Conservation (phyloP, 768 basidiomycete genomes). For the Auricularia sp. region DNA sequence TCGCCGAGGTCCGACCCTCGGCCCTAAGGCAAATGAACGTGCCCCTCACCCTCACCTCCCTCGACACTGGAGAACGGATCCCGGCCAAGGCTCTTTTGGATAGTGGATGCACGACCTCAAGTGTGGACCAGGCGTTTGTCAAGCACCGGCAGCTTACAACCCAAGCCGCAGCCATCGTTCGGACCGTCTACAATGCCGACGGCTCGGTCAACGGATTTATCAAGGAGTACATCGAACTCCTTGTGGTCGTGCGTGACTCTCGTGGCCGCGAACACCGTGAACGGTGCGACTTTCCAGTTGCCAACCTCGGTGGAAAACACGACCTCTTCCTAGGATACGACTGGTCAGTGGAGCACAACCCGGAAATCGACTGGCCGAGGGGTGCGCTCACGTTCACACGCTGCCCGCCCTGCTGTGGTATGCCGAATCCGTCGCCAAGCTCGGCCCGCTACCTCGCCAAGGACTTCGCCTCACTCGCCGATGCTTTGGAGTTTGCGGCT, state of each 20-base stretch:
- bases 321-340: not conserved
- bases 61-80: no score
- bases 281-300: not conserved
- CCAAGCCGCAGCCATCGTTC: not conserved
- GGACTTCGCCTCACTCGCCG: not conserved
- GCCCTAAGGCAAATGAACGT: conserved; percentile 12
- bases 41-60: no score
- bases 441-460: not conserved
- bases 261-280: not conserved
- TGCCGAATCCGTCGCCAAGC: not conserved
- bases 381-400: not conserved
- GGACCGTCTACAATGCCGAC: not conserved
- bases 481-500: not conserved
- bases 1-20: no score
- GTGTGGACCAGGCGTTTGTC: no score
- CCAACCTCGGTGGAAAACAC: not conserved
- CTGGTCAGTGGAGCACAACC: not conserved
- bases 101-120: no score
- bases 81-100: no score
- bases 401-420: not conserved
- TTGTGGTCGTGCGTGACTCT: not conserved
- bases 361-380: not conserved
- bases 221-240: not conserved
- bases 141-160: not conserved
- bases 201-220: not conserved